phyloP scores from a whole-genome alignment of 805 yeast species.

The Metschnikowia noctiluminum region DNA sequence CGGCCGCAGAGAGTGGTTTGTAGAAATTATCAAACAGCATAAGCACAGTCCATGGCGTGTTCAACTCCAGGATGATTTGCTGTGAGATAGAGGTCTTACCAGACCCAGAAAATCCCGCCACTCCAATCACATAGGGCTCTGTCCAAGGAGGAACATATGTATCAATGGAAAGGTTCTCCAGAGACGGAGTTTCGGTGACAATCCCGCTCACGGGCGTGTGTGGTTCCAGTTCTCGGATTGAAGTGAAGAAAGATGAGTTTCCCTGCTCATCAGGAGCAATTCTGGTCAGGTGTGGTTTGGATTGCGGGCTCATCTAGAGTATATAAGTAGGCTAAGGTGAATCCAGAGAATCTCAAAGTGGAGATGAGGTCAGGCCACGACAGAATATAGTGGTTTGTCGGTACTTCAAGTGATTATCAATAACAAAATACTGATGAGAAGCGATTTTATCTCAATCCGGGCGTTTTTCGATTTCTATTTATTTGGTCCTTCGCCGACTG shows the following conservation, averaged over 20 bases:
- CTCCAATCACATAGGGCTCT: conserved; percentile 81
- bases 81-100: conserved; percentile 94
- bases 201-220: conserved; percentile 1
- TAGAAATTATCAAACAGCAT: conserved; percentile 90
- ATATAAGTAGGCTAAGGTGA: not conserved
- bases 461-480: too few relatives aligned
- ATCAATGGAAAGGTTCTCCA: conserved; percentile 1
- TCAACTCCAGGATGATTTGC: conserved; percentile 66
- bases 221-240: conserved; percentile 4
- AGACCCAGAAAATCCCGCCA: conserved; percentile 73
- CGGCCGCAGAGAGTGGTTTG: conserved; percentile 62
- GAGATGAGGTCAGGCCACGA: not conserved
- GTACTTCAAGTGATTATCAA: too few relatives aligned
- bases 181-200: not conserved
- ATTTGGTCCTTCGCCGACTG: too few relatives aligned
- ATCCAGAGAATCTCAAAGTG: not conserved
- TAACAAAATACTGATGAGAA: too few relatives aligned
- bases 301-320: conserved; percentile 1
- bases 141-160: conserved; percentile 76
- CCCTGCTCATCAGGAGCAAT: conserved; percentile 25
- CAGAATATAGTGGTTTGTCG: too few relatives aligned
- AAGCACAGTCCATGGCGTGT: conserved; percentile 93
- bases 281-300: conserved; percentile 16
- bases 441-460: too few relatives aligned
- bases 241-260: conserved; percentile 24